A percentile compares a stretch with the other conserved stretches of the same genome.
These are phyloP conservation scores for Pyrenophora seminiperda DNA, from an alignment of 2,329 filamentous ascomycete genomes.

Conservation along the genomic window DNA sequence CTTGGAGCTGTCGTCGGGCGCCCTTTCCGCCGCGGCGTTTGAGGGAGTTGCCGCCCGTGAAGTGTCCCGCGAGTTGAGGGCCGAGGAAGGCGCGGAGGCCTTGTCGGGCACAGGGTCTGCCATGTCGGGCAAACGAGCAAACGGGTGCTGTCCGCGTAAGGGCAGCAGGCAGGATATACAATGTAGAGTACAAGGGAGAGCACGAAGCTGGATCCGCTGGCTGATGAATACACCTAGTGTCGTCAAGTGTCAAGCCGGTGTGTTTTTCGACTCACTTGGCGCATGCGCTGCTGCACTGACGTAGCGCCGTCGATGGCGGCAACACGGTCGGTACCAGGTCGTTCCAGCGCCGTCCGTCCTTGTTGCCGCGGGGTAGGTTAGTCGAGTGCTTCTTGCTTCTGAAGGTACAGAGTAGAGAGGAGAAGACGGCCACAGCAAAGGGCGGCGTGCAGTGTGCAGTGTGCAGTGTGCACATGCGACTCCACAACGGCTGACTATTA, in stretches of 20 bases:
- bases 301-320: slow-evolving; percentile 33
- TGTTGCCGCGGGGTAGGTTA: slow-evolving; percentile 9
- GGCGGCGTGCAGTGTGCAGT: too few relatives aligned
- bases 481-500: too few relatives aligned
- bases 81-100: slow-evolving; percentile 37
- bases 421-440: neutral
- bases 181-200: neutral
- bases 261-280: slow-evolving; percentile 16
- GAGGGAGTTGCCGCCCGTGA: slow-evolving; percentile 46
- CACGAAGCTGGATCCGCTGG: slow-evolving; percentile 2
- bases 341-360: neutral
- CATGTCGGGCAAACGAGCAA: slow-evolving; percentile 28
- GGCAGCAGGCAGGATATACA: too few relatives aligned
- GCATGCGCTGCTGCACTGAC: slow-evolving; percentile 21
- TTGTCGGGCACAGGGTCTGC: slow-evolving; percentile 40
- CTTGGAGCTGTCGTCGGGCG: slow-evolving; percentile 81
- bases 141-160: slow-evolving; percentile 7
- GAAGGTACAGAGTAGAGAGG: slow-evolving; percentile 2
- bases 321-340: too few relatives aligned
- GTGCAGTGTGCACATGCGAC: neutral
- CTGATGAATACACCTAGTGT: slow-evolving; percentile 14
- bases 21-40: slow-evolving; percentile 56
- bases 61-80: slow-evolving; percentile 40
- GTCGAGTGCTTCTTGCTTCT: too few relatives aligned
- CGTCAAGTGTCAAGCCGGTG: slow-evolving; percentile 24